phyloP scores from a whole-genome alignment of 2,329 filamentous ascomycete genomes.

The Sphaerulina musiva region DNA sequence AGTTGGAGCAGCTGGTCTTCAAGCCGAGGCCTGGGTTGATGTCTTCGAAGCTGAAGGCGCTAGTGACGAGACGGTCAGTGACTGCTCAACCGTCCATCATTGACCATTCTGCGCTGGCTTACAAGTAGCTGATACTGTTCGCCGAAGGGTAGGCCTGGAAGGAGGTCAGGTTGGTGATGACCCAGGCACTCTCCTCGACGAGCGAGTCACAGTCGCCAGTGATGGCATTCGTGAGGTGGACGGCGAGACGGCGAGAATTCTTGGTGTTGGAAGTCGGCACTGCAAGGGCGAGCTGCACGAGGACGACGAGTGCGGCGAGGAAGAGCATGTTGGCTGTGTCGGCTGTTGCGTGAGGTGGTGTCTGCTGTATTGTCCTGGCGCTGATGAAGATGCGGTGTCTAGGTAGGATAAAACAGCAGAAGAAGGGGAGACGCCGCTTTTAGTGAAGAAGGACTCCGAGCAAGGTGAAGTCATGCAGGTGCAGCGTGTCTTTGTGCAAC shows the following conservation, averaged over 20 bases:
- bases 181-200: constrained; percentile 22
- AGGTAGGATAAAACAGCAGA: neutral
- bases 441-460: neutral
- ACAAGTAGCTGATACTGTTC: constrained; percentile 15
- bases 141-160: constrained; percentile 14
- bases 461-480: neutral
- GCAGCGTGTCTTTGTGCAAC: constrained; percentile 1
- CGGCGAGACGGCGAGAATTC: constrained; percentile 5
- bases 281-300: constrained; percentile 3
- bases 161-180: constrained; percentile 20
- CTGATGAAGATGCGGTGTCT: neutral
- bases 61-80: neutral
- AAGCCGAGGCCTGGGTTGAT: constrained; percentile 25
- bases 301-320: constrained; percentile 1
- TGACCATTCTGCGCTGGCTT: neutral
- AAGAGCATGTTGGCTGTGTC: constrained; percentile 1
- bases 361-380: neutral
- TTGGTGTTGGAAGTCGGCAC: constrained; percentile 2
- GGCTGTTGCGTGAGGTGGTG: no score
- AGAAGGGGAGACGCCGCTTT: neutral
- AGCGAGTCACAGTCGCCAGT: constrained; percentile 11
- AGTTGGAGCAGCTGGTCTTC: constrained; percentile 22
- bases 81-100: neutral
- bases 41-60: constrained; percentile 26
- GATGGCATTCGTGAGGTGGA: constrained; percentile 14